phyloP scores from a whole-genome alignment of 2,329 filamentous ascomycete genomes.

The Cadophora gregata region DNA sequence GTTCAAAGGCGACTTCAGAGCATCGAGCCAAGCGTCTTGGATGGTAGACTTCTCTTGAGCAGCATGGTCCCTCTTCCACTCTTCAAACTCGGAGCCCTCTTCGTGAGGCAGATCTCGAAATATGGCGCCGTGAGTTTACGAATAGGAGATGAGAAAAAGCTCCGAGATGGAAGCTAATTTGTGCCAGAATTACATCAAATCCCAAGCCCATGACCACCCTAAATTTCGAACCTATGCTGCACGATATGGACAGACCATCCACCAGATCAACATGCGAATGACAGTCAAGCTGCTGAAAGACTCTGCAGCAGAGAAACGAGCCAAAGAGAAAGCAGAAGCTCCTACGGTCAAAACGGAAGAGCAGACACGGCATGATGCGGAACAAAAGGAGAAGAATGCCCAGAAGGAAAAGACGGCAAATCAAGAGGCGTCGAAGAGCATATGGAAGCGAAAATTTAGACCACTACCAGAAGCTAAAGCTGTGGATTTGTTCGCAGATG shows the following conservation, averaged over 20 bases:
- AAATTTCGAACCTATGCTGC: constrained; percentile 66
- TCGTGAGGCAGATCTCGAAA: constrained; percentile 70
- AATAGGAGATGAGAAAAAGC: no score
- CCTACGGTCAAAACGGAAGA: constrained; percentile 71
- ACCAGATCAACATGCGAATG: constrained; percentile 71
- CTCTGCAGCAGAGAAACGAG: constrained; percentile 60
- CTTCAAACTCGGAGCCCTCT: constrained; percentile 70
- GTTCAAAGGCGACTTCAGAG: not conserved
- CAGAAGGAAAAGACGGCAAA: constrained; percentile 47
- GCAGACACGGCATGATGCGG: constrained; percentile 61
- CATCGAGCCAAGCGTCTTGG: constrained; percentile 10
- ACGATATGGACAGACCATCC: constrained; percentile 66
- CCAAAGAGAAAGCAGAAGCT: constrained; percentile 66
- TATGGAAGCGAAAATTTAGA: constrained; percentile 68
- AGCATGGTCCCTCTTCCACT: constrained; percentile 69
- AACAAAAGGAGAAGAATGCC: constrained; percentile 45
- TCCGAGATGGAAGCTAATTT: not conserved
- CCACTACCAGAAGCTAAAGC: constrained; percentile 68
- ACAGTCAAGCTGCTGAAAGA: constrained; percentile 65
- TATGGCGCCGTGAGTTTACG: constrained; percentile 66
- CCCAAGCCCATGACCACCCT: constrained; percentile 68
- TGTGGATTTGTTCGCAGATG: constrained; percentile 70
- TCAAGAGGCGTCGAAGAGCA: constrained; percentile 50
- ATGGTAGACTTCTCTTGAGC: constrained; percentile 11
- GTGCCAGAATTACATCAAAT: constrained; percentile 68